A percentile compares a stretch with the other conserved stretches of the same genome.
Conservation (phyloP, 1,284 basidiomycete species). For the Binderoboletus segoi region DNA sequence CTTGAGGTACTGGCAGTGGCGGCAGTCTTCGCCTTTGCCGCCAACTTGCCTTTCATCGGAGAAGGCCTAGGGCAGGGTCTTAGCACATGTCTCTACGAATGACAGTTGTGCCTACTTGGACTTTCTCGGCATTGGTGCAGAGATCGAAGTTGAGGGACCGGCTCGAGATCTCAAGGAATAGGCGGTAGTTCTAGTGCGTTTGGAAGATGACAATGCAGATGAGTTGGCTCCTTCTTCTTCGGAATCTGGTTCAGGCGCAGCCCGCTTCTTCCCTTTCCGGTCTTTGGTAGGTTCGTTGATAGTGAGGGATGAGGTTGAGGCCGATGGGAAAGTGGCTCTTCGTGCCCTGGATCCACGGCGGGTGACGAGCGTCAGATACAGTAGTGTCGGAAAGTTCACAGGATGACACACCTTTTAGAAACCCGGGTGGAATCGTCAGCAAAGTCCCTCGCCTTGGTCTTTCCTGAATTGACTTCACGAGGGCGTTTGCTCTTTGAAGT, state of each 20-base stretch:
- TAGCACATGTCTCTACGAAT: conserved; percentile 15
- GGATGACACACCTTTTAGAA: conserved; percentile 60
- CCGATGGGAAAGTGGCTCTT: conserved; percentile 52
- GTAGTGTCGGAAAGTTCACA: conserved; percentile 21
- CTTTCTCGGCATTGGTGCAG: conserved; percentile 72
- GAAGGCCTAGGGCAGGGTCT: conserved; percentile 41
- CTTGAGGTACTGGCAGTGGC: conserved; percentile 61
- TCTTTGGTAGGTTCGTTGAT: conserved; percentile 77
- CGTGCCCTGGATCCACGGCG: conserved; percentile 50
- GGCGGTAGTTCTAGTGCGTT: conserved; percentile 56
- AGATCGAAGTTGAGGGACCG: conserved; percentile 43
- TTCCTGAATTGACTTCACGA: conserved; percentile 52
- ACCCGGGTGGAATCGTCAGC: conserved; percentile 51
- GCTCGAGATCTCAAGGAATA: conserved; percentile 70
- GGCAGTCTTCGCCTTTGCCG: conserved; percentile 60
- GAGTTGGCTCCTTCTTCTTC: conserved; percentile 57
- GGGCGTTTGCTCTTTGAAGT: conserved; percentile 54
- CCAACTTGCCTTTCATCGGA: conserved; percentile 62
- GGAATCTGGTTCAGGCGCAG: conserved; percentile 63
- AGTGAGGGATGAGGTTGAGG: conserved; percentile 51
- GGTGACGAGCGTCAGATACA: conserved; percentile 26
- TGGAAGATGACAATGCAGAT: conserved; percentile 47
- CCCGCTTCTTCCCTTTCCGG: conserved; percentile 84
- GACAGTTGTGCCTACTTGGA: conserved; percentile 47
- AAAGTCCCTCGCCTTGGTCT: conserved; percentile 66